Evolutionary conservation across 441 rosid genomes (phyloP), one percentile per base, ranked within the genome.

Genomic region (Syzygium syzygioides): DNA sequence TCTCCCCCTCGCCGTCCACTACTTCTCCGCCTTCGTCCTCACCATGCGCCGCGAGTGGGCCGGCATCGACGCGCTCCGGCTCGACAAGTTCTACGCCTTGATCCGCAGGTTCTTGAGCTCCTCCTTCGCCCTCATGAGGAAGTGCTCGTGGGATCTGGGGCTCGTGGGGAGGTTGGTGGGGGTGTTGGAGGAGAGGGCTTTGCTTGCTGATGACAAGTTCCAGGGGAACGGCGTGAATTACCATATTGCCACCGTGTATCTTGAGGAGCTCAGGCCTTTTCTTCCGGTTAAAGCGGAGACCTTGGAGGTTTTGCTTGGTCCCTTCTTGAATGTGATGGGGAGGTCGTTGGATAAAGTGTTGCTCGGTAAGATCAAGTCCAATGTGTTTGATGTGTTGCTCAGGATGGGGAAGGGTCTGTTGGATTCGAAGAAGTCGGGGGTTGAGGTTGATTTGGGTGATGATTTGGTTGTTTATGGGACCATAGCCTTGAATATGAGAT

Each of bases 1-100:
- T 60, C 89, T 92, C 4, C 90, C 93, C 57, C 87, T 97, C 13
- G 84, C 96, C 26, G 26, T 93, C 13, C 95, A 93, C 23, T 97
- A 94, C 92, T 95, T 96, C 92, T 92, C 95, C 20, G 94, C 92
- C 17, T 97, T 96, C 89, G 86, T 96, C 80, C 93, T 95, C 90
- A 96, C 98, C 50, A 95, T 97, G 95, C 98, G 99, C 60, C 96
- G 97, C 23, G 99, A 97, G 93, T 97, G 99, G 99, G 90, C 93
- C 12, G 97, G 99, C 53, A 96, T 97, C 79, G 99, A 97, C 87
- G 60, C 90, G 6, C 94, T 96, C 86, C 95, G 99, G 93, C 92
- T 97, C 88, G 99, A 97, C 88, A 97, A 97, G 92, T 97, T 96
- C 59, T 97, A 96, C 88, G 95, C 94, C 85, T 90, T 97, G 93